Evolutionary conservation across 1,284 basidiomycete genomes (phyloP), one percentile per base, ranked within the genome.

Genomic region (Cystobasidiaceae sp.): DNA sequence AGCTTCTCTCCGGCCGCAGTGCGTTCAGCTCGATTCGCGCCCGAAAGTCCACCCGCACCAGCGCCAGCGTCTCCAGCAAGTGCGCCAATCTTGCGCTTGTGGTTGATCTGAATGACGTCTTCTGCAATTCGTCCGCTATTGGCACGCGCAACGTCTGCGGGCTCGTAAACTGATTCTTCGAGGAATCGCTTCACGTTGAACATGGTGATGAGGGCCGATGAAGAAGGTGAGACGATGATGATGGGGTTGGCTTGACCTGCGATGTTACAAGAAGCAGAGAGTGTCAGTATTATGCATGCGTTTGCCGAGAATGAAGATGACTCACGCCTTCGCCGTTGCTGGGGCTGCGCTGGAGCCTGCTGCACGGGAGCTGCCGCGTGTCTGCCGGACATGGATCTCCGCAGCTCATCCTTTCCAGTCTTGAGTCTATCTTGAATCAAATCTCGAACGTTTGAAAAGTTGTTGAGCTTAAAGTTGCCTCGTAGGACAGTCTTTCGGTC

Each of bases 121-220:
- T 59, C 67, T 5, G 55, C 45, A 34, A 34, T 54, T 17, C 49
- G 48, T 7, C 41, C 44, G 9, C 66, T 62, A 5, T 52, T 51
- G 1, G 50, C 23, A 1, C 54, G 54, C 3, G 49, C 48, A 23
- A 60, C 51, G 30, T 66, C 63, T 13, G 63, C 57, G 27, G 66
- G 60, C 6, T 79, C 86, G 72, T 79, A 93, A 83, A 85, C 79
- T 1, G 92, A 85, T 73, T 97, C 89, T 78, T 97, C 90, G 17
- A 98, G 79, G 77, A 97, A 94, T 48, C 84, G 84, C 76, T 90
- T 90, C 67, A 97, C 91, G 76, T 98, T 98, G 83, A 93, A 88
- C 91, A 98, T 96, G 4, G 91, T 97, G 74, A 98, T 86, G 59
- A 98, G 84, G 7, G 93, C 86, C 0, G 93, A 97, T 0, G 93